phyloP scores from a whole-genome alignment of 2,329 filamentous ascomycete species.

The Stagonosporopsis cucurbitacearum region DNA sequence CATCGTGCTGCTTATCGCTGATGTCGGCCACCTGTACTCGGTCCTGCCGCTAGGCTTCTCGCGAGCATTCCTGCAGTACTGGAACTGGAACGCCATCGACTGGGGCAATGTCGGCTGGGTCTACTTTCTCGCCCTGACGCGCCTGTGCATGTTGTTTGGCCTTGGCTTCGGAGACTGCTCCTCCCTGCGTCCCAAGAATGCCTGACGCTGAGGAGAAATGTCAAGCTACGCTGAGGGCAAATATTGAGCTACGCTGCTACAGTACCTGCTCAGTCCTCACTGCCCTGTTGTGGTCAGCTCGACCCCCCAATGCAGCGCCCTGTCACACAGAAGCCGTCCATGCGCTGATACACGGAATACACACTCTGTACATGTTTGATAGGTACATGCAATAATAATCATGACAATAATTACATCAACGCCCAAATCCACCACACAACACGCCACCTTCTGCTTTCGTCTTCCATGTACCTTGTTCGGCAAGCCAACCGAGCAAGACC shows the following conservation, averaged over 20 bases:
- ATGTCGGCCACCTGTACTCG: slow-evolving; percentile 76
- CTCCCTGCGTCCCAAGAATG: slow-evolving; percentile 10
- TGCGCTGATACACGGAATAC: no score
- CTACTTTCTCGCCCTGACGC: slow-evolving; percentile 64
- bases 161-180: slow-evolving; percentile 30
- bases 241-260: no score
- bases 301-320: background rate
- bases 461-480: slow-evolving; percentile 12
- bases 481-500: slow-evolving; percentile 18
- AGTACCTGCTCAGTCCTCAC: no score
- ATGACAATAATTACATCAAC: no score
- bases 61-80: slow-evolving; percentile 67
- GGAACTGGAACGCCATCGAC: slow-evolving; percentile 70
- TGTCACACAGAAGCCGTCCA: slow-evolving; percentile 13
- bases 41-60: slow-evolving; percentile 64
- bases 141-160: slow-evolving; percentile 35
- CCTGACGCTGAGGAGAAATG: slow-evolving; percentile 1
- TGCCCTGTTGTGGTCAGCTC: background rate
- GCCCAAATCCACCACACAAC: background rate
- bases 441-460: slow-evolving; percentile 13
- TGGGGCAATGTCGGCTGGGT: slow-evolving; percentile 75
- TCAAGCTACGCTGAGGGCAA: no score
- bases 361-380: no score
- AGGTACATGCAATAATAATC: no score
- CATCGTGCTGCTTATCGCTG: slow-evolving; percentile 72